Evolutionary conservation across 176 grass and related monocot species (phyloP), one percentile per base, ranked within the genome.

Genomic region (Eleusine indica): DNA sequence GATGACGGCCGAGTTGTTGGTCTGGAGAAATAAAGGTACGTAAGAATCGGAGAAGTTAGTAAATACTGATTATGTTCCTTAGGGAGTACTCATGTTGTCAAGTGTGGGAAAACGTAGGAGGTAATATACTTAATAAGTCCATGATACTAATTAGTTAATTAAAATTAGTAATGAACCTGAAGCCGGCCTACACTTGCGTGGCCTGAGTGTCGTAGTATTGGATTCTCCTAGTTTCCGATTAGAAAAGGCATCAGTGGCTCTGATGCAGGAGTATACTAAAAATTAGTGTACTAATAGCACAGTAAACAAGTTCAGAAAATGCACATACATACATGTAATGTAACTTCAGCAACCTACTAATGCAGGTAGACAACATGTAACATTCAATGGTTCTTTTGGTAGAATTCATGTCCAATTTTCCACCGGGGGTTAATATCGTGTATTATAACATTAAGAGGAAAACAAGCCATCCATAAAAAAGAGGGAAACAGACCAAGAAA

Each of bases 81-180:
- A 63, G 32, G 38, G 15, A 70, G 11, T 53, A 89, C 82, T 69
- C 81, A 58, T 49, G 39, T 5, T 88, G 60, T 58, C 49, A 68
- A 25, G 25, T 71, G 43, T 52, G 41, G 79, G 79, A 40, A 82
- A 76, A 52, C 29, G 63, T 14, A 60, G 42, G 42, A 8, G 10
- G 43, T 46, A 46, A 0, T 46, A 46, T 9, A 83, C 25, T 37
- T 77, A 80, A 76, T 30, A 35, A 35, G 63, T 1, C n/a, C 47
- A 60, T 44, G 51, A 53, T 53, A 4, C 4, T 71, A 68, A 51
- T 79, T 79, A 83, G 37, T 32, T 63, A 52, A 37, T 32, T 71
- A 52, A 12, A 43, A 43, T n/a, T 63, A 52, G 7, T 42, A 21
- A 40, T 14, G 17, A 56, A 48, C 49, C 68, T 58, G 37, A 51